Evolutionary conservation across 805 yeast genomes (phyloP), one percentile per base, ranked within the genome.

Genomic region (Kurtzmaniella cleridarum): DNA sequence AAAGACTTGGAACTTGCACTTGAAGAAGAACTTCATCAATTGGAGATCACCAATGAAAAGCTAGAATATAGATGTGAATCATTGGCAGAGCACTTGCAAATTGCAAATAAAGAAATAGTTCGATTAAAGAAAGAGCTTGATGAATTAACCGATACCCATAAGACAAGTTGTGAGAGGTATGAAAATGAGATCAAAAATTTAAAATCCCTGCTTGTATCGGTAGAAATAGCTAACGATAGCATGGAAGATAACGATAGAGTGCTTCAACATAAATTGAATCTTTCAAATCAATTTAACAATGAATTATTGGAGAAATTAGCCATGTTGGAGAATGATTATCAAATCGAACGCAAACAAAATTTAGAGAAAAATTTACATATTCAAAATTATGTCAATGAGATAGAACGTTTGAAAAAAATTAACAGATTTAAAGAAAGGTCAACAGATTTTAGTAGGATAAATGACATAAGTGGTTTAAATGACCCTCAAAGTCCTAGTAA

Each of bases 1-100:
- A 64, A 58, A 38, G 75, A 69, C 33, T 51, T 70, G 26, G 76
- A 71, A 40, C 66, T 55, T 35, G 73, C 71, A 1, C 53, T 69
- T 31, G 75, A 70, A 41, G 62, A 58, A n/a, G 75, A 70, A 41
- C 53, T 70, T 15, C 58, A 57, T 33, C 58, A 49, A 8, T 45
- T 64, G 14, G 74, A 68, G 38, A 14, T 42, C 3, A 43, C 48
- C 7, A 62, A 62, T 34, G 38, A 41, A 1, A 28, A 41, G 3
- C 41, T 64, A 18, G 39, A 41, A 11, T 32, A 41, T 3, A 46
- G 48, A n/a, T 30, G 50, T 5, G 45, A 51, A 12, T 31, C 41
- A 8, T 46, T 49, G 16, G 59, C 54, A 12, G 37, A 39, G 4
- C 57, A 57, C 26, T 32, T 59, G 1, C 39, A 46, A 3, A 48